These are phyloP conservation scores for Tylopilus cervinicoccineus DNA, from an alignment of 768 basidiomycete species.

Conservation along the genomic window DNA sequence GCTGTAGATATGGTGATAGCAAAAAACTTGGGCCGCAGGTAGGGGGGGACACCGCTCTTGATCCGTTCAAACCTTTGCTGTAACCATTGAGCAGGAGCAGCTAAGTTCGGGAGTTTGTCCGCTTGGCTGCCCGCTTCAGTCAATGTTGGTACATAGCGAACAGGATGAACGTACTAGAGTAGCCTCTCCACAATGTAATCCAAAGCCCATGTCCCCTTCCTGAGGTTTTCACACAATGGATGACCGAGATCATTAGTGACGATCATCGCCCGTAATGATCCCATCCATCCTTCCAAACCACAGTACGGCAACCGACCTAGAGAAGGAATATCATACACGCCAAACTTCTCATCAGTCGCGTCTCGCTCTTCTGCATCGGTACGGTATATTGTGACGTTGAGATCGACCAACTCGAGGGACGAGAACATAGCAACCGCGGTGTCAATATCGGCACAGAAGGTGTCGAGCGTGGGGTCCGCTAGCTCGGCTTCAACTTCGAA, in stretches of 20 bases:
- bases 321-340: slow-evolving; percentile 78
- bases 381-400: slow-evolving; percentile 85
- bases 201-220: slow-evolving; percentile 88
- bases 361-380: slow-evolving; percentile 91
- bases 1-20: slow-evolving; percentile 87
- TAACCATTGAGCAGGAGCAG: slow-evolving; percentile 76
- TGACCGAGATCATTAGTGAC: slow-evolving; percentile 91
- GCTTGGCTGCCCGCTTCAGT: slow-evolving; percentile 44
- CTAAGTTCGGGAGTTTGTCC: slow-evolving; percentile 62
- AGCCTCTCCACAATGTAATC: slow-evolving; percentile 80
- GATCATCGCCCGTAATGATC: slow-evolving; percentile 79
- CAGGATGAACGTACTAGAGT: slow-evolving; percentile 49
- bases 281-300: slow-evolving; percentile 98
- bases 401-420: slow-evolving; percentile 75
- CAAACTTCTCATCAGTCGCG: slow-evolving; percentile 75
- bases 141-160: slow-evolving; percentile 10
- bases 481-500: slow-evolving; percentile 84
- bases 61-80: slow-evolving; percentile 83
- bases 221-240: slow-evolving; percentile 80
- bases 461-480: slow-evolving; percentile 66
- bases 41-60: slow-evolving; percentile 68
- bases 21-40: slow-evolving; percentile 95
- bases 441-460: slow-evolving; percentile 65
- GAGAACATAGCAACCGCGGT: slow-evolving; percentile 71
- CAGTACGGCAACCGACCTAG: slow-evolving; percentile 81